Base-by-base conservation (phyloP, 805 yeast species). In the Cyberlindnera meyerae region DNA sequence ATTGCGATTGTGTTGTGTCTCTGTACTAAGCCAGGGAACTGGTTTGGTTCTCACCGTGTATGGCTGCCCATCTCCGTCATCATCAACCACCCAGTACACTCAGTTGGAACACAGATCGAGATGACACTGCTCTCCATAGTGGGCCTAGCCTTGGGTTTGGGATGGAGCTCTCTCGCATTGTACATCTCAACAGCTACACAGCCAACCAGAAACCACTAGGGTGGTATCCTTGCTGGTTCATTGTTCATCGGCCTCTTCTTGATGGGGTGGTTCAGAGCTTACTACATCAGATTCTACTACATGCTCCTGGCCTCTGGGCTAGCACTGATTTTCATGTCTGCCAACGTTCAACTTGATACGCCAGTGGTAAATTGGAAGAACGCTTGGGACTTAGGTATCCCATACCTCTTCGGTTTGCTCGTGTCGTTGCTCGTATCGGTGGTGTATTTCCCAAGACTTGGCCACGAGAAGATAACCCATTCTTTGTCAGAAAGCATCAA, bases 81-180 rank as follows among this genome's bases (percentile, higher is more conserved):
- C 5, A 45, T 71, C 9, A 70, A 67, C 35, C 78, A 72, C 48
- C 74, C 77, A 0, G 70, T 62, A 2, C 64, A 73, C 36, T 57
- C 64, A 5, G 34, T 68, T 6, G 76, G 77, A 9, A 60, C 69
- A 1, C 77, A 72, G 47, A 11, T 69, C 4, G 77, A 71, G 46
- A 62, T 71, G 37, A 61, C 72, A 0, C 2, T 64, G 4, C 54
- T 54, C 11, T 65, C 75, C 0, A 48, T 66, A 3, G 1, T 61
- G 0, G 77, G 77, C 1, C 51, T 58, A 1, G 57, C 61, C 1
- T 35, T 69, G 4, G 76, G 70, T 3, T 40, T 68, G 27, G 75
- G 68, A 0, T 68, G 74, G 71, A 58, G 70, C 2, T 51, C 70
- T 0, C 39, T 71, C 18, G 66, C 73, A 1, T 49, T 71, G 48